Percentiles rank a stretch among this genome's conserved stretches.
Evolutionary conservation across 2,329 filamentous ascomycete species (phyloP).

Genomic region (Mycocentrospora acerina): DNA sequence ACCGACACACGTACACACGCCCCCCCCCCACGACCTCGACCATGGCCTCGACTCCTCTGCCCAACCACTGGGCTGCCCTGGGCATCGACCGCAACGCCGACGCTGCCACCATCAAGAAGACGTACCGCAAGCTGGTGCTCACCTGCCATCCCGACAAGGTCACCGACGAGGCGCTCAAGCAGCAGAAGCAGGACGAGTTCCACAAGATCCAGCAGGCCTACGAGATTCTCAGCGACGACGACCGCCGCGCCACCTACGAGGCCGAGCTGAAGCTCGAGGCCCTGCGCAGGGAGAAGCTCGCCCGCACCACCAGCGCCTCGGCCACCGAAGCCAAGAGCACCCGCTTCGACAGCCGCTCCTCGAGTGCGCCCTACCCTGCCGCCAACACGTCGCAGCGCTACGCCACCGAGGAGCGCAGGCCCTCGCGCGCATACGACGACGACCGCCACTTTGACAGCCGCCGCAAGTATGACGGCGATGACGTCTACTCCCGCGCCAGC

Average conservation of each 20-base stretch:
- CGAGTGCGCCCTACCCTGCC: conserved; percentile 28
- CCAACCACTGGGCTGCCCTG: conserved; percentile 79
- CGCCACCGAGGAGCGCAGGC: conserved; percentile 36
- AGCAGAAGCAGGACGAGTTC: conserved; percentile 81
- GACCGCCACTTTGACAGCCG: conserved; percentile 42
- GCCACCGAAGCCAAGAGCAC: conserved; percentile 32
- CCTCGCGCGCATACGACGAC: conserved; percentile 29
- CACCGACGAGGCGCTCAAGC: conserved; percentile 73
- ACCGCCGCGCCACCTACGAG: conserved; percentile 73
- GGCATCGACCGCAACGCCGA: conserved; percentile 73
- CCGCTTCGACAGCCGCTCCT: conserved; percentile 37
- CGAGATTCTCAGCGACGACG: conserved; percentile 81
- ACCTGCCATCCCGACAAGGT: conserved; percentile 93
- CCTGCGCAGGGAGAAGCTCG: conserved; percentile 58
- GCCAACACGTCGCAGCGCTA: conserved; percentile 25
- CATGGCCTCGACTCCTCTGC: conserved; percentile 51
- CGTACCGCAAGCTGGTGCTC: conserved; percentile 82
- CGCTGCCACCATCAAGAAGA: conserved; percentile 69
- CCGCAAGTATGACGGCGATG: conserved; percentile 44
- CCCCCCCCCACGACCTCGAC: conserved; percentile 42
- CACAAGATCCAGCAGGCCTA: conserved; percentile 92
- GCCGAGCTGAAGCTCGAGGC: conserved; percentile 68
- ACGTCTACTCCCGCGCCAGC: conserved; percentile 36
- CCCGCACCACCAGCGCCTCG: conserved; percentile 36
- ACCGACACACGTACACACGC: conserved; percentile 4